phyloP scores from a whole-genome alignment of 73 alveolate species.

The Durusdinium trenchii region DNA sequence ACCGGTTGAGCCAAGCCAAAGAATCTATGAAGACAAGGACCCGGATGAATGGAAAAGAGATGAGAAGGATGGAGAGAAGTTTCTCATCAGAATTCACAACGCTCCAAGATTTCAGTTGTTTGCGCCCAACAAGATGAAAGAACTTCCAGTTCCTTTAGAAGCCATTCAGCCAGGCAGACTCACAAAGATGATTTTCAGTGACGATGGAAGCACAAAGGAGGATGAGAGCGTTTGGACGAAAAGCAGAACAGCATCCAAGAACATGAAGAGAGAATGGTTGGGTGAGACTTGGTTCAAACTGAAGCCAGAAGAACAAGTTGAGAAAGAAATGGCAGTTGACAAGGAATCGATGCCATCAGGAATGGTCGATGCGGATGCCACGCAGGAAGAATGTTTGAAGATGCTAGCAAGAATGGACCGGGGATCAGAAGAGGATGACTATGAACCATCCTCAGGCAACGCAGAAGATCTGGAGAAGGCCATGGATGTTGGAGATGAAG shows the following conservation, averaged over 20 bases:
- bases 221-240: slow-evolving; percentile 6
- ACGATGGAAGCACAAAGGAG: not conserved
- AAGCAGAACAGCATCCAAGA: not conserved
- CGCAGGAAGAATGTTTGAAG: too few species aligned
- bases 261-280: slow-evolving; percentile 4
- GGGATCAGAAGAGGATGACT: not conserved
- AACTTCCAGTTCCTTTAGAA: not conserved
- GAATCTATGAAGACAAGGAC: not conserved
- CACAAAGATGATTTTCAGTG: not conserved
- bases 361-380: too few species aligned
- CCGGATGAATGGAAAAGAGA: slow-evolving; percentile 2
- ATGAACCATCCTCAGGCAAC: not conserved
- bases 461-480: not conserved
- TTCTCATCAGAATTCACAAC: slow-evolving; percentile 32
- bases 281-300: slow-evolving; percentile 13
- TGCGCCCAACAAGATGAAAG: not conserved
- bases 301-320: not conserved
- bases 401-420: too few species aligned
- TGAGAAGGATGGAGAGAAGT: not conserved
- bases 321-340: too few species aligned
- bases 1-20: not conserved
- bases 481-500: not conserved
- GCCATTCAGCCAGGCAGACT: not conserved
- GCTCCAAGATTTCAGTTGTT: not conserved
- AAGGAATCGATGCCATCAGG: too few species aligned